Evolutionary conservation across 441 rosid species (phyloP).

Genomic region (Viola pubescens): DNA sequence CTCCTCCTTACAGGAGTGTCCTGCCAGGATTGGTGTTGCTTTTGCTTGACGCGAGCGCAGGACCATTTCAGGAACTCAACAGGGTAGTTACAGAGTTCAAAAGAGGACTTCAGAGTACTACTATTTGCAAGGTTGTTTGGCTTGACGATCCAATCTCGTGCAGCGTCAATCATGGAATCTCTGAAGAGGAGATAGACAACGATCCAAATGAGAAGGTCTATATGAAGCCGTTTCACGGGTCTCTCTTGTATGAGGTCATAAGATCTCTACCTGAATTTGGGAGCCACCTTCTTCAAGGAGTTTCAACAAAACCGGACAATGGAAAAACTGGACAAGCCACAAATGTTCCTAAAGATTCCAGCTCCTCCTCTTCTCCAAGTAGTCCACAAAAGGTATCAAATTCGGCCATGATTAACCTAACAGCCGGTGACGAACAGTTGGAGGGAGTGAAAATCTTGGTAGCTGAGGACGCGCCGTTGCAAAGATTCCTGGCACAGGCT

Average conservation of each 20-base stretch:
- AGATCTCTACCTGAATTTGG: conserved; percentile 59
- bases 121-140: conserved; percentile 63
- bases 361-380: conserved; percentile 10
- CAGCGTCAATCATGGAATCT: conserved; percentile 5
- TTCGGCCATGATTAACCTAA: not conserved
- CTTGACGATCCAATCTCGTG: conserved; percentile 37
- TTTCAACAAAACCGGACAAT: conserved; percentile 8
- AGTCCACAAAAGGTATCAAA: not conserved
- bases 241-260: conserved; percentile 39
- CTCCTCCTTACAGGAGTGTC: conserved; percentile 14
- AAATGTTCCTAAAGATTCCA: conserved; percentile 7
- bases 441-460: conserved; percentile 49
- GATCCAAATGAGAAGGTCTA: conserved; percentile 36
- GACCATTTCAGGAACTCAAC: conserved; percentile 33
- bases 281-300: conserved; percentile 16
- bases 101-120: conserved; percentile 21
- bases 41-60: conserved; percentile 53
- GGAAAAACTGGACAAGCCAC: conserved; percentile 1
- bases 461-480: conserved; percentile 41
- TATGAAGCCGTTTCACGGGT: conserved; percentile 63
- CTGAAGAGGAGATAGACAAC: conserved; percentile 12
- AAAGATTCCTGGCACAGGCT: conserved; percentile 19
- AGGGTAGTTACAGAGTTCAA: conserved; percentile 38
- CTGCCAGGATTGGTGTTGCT: conserved; percentile 32
- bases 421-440: conserved; percentile 19